These are phyloP conservation scores for Rhododendron williamsianum DNA, from an alignment of 148 eudicot genomes.

Conservation along the genomic window DNA sequence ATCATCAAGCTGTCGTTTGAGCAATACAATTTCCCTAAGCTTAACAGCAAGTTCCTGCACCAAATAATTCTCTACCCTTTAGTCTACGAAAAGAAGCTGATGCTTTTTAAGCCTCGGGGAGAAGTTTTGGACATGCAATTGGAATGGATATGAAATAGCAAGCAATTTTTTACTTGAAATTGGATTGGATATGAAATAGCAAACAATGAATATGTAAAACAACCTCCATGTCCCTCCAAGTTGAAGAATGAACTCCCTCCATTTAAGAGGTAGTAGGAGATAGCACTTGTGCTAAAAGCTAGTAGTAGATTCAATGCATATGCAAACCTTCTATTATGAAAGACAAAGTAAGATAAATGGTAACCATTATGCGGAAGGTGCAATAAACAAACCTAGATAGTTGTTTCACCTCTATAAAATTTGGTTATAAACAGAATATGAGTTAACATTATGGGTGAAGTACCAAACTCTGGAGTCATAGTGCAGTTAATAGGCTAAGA, in stretches of 20 bases:
- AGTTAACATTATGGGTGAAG: not conserved
- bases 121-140: not conserved
- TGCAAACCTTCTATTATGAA: not conserved
- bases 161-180: not conserved
- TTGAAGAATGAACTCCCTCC: not conserved
- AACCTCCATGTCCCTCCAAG: not conserved
- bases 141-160: not conserved
- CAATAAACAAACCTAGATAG: not conserved
- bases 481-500: not conserved
- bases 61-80: not conserved
- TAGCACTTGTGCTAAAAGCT: not conserved
- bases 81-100: not conserved
- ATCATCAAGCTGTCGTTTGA: slow-evolving; percentile 57
- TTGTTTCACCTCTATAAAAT: not conserved
- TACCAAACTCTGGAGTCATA: not conserved
- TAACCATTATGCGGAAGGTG: not conserved
- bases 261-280: not conserved
- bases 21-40: slow-evolving; percentile 37
- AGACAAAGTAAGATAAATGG: not conserved
- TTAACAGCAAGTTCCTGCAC: slow-evolving; percentile 49
- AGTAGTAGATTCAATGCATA: not conserved
- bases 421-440: not conserved
- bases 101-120: not conserved
- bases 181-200: not conserved
- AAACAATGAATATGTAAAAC: not conserved